A percentile compares a stretch with the other conserved stretches of the same genome.
These are phyloP conservation scores for Heliamphora exappendiculata DNA, from an alignment of 148 eudicot genomes.

Conservation along the genomic window DNA sequence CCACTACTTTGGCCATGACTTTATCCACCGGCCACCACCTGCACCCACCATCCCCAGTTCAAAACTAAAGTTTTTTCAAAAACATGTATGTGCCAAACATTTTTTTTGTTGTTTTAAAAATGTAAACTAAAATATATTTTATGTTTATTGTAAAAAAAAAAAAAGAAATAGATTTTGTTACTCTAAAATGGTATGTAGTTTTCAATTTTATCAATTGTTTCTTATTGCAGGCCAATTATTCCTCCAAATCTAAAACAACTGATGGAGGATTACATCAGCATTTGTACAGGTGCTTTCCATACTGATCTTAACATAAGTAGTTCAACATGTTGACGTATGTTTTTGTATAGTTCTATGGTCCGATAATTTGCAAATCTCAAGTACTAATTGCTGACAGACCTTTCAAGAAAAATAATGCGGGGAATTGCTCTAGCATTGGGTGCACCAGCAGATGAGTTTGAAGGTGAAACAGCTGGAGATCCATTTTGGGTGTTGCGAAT, in stretches of 20 bases:
- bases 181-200: not conserved
- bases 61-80: too few species aligned
- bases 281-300: constrained; percentile 57
- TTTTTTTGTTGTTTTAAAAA: too few species aligned
- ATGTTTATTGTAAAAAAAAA: too few species aligned
- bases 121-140: too few species aligned
- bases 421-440: constrained; percentile 88
- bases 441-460: constrained; percentile 54
- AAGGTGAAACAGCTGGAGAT: constrained; percentile 75
- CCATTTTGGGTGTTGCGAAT: constrained; percentile 95
- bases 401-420: constrained; percentile 77
- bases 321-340: not conserved
- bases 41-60: too few species aligned
- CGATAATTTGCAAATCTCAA: not conserved
- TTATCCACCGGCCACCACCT: too few species aligned
- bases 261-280: constrained; percentile 68
- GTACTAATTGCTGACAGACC: constrained; percentile 38
- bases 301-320: not conserved
- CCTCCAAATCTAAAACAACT: constrained; percentile 56
- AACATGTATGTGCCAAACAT: too few species aligned
- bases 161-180: too few species aligned
- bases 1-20: too few species aligned
- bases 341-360: not conserved
- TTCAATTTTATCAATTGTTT: constrained; percentile 3
- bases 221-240: constrained; percentile 61